Percentiles rank a stretch among this genome's conserved stretches.
Evolutionary conservation across 1,284 basidiomycete species (phyloP).

Genomic region (Malassezia restricta): DNA sequence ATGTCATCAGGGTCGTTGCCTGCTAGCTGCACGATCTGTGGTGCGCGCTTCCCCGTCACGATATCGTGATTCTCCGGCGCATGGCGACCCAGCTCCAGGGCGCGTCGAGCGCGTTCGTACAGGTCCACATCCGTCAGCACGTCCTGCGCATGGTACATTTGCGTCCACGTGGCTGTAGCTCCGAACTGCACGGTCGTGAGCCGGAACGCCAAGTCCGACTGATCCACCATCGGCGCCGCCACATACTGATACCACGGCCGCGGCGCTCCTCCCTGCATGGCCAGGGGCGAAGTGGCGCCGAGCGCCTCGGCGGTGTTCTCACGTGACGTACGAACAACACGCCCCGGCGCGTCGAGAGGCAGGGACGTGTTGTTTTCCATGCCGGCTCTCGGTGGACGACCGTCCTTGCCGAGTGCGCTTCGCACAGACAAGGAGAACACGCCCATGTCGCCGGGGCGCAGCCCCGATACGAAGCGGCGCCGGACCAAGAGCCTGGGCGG

Average conservation of each 20-base stretch:
- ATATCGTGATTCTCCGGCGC: slow-evolving; percentile 14
- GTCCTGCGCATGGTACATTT: slow-evolving; percentile 26
- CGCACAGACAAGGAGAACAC: too few relatives aligned
- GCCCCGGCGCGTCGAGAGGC: not conserved
- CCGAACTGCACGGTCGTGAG: slow-evolving; percentile 27
- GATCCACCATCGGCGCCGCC: slow-evolving; percentile 35
- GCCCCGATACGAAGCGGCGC: too few relatives aligned
- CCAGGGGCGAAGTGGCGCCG: not conserved
- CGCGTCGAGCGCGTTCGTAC: slow-evolving; percentile 18
- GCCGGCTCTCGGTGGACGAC: too few relatives aligned
- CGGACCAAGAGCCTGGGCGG: too few relatives aligned
- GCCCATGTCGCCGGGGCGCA: too few relatives aligned
- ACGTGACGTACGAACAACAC: slow-evolving; percentile 10
- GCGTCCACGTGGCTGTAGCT: slow-evolving; percentile 34
- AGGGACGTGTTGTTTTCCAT: too few relatives aligned
- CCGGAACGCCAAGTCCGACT: slow-evolving; percentile 36
- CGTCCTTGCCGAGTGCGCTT: too few relatives aligned
- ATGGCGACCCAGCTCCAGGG: slow-evolving; percentile 18
- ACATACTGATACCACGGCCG: slow-evolving; percentile 19
- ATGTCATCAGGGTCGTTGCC: slow-evolving; percentile 57
- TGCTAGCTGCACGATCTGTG: slow-evolving; percentile 60
- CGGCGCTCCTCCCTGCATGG: slow-evolving; percentile 1
- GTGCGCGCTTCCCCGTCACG: slow-evolving; percentile 23
- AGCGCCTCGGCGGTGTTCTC: not conserved
- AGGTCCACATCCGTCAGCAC: slow-evolving; percentile 15